Evolutionary conservation across 371 early-diverging fungal genomes (phyloP).

Genomic region (Chytridiales sp.): DNA sequence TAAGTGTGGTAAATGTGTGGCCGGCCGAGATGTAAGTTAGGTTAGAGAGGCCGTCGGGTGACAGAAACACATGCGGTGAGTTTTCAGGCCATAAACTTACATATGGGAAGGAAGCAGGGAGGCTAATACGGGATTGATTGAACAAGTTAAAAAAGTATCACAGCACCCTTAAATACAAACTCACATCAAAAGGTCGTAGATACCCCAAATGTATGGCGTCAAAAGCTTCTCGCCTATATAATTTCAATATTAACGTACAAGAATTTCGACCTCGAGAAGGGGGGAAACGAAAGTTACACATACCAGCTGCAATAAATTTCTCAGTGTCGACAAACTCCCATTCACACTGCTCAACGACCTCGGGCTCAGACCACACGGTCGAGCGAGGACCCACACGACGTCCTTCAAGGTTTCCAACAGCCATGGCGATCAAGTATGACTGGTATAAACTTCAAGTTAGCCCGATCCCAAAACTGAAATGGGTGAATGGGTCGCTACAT

Average conservation of each 20-base stretch:
- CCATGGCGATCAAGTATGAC: slow-evolving; percentile 92
- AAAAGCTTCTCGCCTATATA: slow-evolving; percentile 41
- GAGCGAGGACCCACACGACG: slow-evolving; percentile 84
- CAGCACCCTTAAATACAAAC: slow-evolving; percentile 1
- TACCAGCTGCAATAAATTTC: slow-evolving; percentile 79
- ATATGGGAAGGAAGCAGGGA: slow-evolving; percentile 72
- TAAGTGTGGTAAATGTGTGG: too few relatives aligned
- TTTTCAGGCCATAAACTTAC: too few relatives aligned
- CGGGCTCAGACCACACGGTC: slow-evolving; percentile 95
- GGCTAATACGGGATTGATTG: too few relatives aligned
- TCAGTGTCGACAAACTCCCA: slow-evolving; percentile 96
- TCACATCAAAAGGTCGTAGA: slow-evolving; percentile 89
- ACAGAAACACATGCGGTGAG: too few relatives aligned
- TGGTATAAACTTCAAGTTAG: slow-evolving; percentile 50
- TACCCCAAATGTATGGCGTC: slow-evolving; percentile 94
- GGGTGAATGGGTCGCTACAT: too few relatives aligned
- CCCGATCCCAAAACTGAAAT: not conserved
- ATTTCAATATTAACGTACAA: slow-evolving; percentile 30
- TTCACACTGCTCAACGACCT: slow-evolving; percentile 82
- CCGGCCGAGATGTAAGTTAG: too few relatives aligned
- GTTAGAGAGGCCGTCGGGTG: too few relatives aligned
- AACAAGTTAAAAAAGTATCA: slow-evolving; percentile 33
- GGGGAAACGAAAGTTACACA: slow-evolving; percentile 35
- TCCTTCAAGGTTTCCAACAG: slow-evolving; percentile 81
- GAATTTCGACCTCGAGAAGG: slow-evolving; percentile 11